Base-by-base conservation (phyloP, 306 rosid species). In the Trifolium fragiferum region DNA sequence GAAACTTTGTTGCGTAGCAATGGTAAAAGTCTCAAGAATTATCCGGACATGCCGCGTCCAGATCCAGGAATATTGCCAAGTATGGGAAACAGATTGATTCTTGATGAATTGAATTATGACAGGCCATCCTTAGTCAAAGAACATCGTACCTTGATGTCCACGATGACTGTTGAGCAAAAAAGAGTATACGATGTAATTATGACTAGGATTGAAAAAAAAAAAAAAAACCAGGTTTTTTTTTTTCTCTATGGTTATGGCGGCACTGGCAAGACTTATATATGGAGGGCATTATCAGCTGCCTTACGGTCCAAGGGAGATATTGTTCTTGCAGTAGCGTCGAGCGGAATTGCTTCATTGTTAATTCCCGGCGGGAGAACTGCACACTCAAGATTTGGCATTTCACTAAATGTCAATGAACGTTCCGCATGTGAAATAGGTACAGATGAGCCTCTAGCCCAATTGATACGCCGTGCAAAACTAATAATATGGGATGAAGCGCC, bases 201-300 rank as follows among this genome's bases (percentile, higher is more conserved):
- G 19, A 3, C 7, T 5, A 5, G 18, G n/a, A 46, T 46, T 13
- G 8, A n/a, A n/a, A n/a, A n/a, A n/a, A 1, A n/a, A n/a, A 4
- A 0, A 6, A 1, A 6, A n/a, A n/a, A n/a, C n/a, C 10, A 10
- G 0, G 4, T n/a, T 5, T 0, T n/a, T 5, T 49, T 15, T 49
- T 49, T n/a, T 2, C 8, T 49, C 1, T n/a, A n/a, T 49, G 20
- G 55, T n/a, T 49, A 49, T n/a, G 55, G 55, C 1, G 55, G 10
- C 1, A 49, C 3, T 0, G 18, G 10, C 0, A 49, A n/a, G 2
- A 49, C 55, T 0, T n/a, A 5, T 7, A 1, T 49, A 0, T n/a
- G 18, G 20, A 49, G 20, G 3, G 1, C 55, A 1, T 15, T 49
- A 10, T 15, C 9, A 4, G 19, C 21, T 0, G 9, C 10, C 0